These are phyloP conservation scores for Cymodocea nodosa DNA, from an alignment of 116 monocot species.

Conservation along the genomic window DNA sequence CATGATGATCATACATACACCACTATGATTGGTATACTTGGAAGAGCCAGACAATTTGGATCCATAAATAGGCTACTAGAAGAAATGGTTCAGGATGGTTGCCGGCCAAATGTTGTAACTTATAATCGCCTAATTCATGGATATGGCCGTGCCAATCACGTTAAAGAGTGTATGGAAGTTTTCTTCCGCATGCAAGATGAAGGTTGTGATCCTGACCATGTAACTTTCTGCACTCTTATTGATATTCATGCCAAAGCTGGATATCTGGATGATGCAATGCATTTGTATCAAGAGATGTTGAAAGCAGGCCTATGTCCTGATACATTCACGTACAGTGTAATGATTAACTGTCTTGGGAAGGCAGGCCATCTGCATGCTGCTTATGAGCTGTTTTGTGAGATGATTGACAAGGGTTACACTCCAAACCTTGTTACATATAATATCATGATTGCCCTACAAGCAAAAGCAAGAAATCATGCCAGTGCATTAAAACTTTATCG, in stretches of 20 bases:
- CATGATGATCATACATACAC: slow-evolving; percentile 94
- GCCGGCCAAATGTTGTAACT: slow-evolving; percentile 73
- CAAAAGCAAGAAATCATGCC: slow-evolving; percentile 77
- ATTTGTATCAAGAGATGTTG: slow-evolving; percentile 68
- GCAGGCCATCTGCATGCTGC: slow-evolving; percentile 73
- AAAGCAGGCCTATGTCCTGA: slow-evolving; percentile 71
- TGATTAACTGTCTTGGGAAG: slow-evolving; percentile 98
- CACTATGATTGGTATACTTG: slow-evolving; percentile 94
- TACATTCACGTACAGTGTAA: slow-evolving; percentile 95
- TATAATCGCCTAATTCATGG: slow-evolving; percentile 89
- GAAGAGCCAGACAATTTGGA: slow-evolving; percentile 73
- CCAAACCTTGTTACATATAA: slow-evolving; percentile 98
- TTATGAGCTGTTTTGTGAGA: slow-evolving; percentile 73
- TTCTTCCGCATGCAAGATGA: slow-evolving; percentile 72
- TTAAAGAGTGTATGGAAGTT: slow-evolving; percentile 55
- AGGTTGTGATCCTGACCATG: slow-evolving; percentile 67
- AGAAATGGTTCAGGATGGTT: slow-evolving; percentile 68
- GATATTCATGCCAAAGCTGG: slow-evolving; percentile 98
- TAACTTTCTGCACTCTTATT: slow-evolving; percentile 92
- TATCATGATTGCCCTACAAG: slow-evolving; percentile 88
- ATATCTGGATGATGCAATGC: slow-evolving; percentile 64
- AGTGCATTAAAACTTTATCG: slow-evolving; percentile 65
- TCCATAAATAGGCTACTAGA: slow-evolving; percentile 46
- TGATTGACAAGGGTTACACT: slow-evolving; percentile 68
- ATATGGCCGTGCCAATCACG: slow-evolving; percentile 84